Conservation (phyloP, 305 asterid genomes). For the Petunia hybrid region DNA sequence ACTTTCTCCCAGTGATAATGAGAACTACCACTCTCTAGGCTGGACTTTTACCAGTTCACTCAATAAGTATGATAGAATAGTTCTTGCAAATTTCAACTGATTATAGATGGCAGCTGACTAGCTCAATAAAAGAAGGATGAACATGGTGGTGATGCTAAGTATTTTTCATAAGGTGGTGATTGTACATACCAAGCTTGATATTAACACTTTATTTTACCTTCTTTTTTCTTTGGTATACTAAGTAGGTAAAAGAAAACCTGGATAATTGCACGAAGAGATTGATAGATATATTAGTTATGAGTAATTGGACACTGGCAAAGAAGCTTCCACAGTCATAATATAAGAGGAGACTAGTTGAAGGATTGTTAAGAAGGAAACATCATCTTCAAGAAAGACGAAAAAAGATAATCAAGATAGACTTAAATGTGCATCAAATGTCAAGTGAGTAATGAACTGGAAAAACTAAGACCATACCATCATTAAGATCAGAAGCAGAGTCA, state of each 20-base stretch:
- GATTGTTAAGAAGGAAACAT: background rate
- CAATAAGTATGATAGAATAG: background rate
- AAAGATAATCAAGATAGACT: background rate
- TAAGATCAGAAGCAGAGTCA: slow-evolving; percentile 42
- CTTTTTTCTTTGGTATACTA: too few species aligned
- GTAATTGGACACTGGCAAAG: background rate
- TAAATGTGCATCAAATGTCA: background rate
- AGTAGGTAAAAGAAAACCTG: background rate
- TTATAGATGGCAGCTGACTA: background rate
- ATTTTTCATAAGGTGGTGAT: background rate
- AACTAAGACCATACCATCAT: slow-evolving; percentile 53
- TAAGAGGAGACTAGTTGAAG: background rate
- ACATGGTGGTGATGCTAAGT: slow-evolving; percentile 20
- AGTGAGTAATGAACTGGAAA: background rate
- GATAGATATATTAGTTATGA: background rate
- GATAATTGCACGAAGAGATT: background rate
- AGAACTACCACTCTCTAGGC: background rate
- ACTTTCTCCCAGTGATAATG: slow-evolving; percentile 10
- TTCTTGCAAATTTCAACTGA: background rate
- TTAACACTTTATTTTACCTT: background rate
- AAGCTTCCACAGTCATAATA: background rate
- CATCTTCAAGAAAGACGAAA: background rate
- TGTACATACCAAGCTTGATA: background rate
- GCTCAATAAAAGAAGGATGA: background rate
- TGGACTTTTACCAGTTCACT: background rate